Conservation (phyloP, 2,329 filamentous ascomycete genomes). For the Spiromastix sp. region DNA sequence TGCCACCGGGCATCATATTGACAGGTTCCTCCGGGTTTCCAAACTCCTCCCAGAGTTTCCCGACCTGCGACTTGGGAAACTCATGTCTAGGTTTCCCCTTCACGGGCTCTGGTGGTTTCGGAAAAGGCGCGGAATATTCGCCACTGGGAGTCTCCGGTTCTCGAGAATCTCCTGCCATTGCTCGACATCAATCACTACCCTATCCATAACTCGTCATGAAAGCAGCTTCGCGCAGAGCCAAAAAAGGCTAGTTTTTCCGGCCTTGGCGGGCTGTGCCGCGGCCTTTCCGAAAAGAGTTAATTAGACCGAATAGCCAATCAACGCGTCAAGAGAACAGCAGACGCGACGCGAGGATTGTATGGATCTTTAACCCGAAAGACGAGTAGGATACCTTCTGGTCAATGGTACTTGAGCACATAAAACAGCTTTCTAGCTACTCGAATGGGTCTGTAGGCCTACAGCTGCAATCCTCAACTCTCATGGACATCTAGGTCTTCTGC, state of each 20-base stretch:
- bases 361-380: too few species aligned
- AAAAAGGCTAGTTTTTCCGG: conserved; percentile 3
- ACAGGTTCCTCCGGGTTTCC: conserved; percentile 39
- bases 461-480: too few species aligned
- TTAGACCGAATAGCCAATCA: neutral
- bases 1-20: conserved; percentile 47
- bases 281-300: neutral
- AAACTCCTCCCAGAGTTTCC: conserved; percentile 39
- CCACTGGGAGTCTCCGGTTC: conserved; percentile 6
- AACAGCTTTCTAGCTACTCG: too few species aligned
- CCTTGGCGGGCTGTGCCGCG: neutral
- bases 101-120: conserved; percentile 11
- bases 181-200: neutral
- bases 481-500: too few species aligned
- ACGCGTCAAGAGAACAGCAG: conserved; percentile 2
- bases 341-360: conserved; percentile 1
- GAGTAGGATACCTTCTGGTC: too few species aligned
- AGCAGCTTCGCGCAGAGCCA: too few species aligned
- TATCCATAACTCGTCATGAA: too few species aligned
- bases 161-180: conserved; percentile 12
- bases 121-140: neutral
- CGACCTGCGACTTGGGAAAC: conserved; percentile 34
- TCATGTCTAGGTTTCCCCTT: conserved; percentile 32
- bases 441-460: too few species aligned
- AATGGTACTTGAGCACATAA: too few species aligned